Base-by-base conservation (phyloP, 768 basidiomycete species). In the Tricholoma flavovirens region DNA sequence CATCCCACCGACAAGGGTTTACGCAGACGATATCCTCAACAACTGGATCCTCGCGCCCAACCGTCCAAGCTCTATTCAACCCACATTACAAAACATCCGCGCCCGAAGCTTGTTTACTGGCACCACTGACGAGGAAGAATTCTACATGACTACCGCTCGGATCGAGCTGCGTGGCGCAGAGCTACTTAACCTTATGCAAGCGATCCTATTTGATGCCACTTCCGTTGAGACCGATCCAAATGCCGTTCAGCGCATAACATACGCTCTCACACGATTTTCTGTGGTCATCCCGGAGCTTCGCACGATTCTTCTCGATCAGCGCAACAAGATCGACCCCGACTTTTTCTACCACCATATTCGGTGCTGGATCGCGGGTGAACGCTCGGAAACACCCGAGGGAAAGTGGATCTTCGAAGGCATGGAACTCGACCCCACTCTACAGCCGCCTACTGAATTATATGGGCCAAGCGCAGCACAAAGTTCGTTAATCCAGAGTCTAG, bases 21-120 rank as follows among this genome's bases (percentile, higher is more conserved):
- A 94, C 68, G 87, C 94, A 17, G 95, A 97, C 67, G 87, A 87
- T 35, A 93, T 98, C 6, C 78, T 98, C 19, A 98, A 93, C 73
- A 97, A 98, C 66, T 92, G 90, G 89, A 59, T 71, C 58, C 76
- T 69, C 12, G 49, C 52, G 68, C 73, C 67, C 59, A 75, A 61
- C 7, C 60, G 54, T 14, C 24, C 30, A 8, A 3, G 9, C 30
- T 11, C 30, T 8, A 8, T 11, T 32, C 24, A n/a, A n/a, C 29
- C 29, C 8, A 29, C 29, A 29, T 4, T 29, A 29, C 4, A 29
- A 29, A 29, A 29, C 8, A 4, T 29, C 8, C 29, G 29, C 29
- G 29, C 29, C 29, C 29, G 29, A 29, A 29, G 29, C 29, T 29
- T 29, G 29, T 29, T 29, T 29, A 29, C 29, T 29, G 29, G 29